Evolutionary conservation across 2,329 filamentous ascomycete genomes (phyloP), one percentile per base, ranked within the genome.

Genomic region (Calonectria multiphialidica): DNA sequence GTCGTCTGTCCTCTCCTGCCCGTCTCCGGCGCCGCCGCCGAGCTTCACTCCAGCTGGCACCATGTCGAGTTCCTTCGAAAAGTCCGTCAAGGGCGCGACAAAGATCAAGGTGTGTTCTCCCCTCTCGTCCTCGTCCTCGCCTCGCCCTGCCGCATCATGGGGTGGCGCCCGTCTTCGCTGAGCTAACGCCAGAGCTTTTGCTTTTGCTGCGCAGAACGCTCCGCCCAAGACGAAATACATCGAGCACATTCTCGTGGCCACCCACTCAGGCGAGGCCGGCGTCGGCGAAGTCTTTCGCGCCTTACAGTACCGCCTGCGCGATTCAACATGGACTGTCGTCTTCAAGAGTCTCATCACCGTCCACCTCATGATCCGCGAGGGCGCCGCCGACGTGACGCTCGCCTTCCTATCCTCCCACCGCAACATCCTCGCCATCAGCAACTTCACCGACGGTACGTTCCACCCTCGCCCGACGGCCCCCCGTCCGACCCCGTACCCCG

Each of bases 181-280:
- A 69, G 67, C 73, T 74, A 70, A 72, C 61, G 53, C 23, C 45
- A 35, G 21, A 25, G 50, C 37, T 59, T 55, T 59, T 59, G 33
- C 21, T 59, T 59, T n/a, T 23, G 4, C 25, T 66, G 49, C 64
- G 18, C 59, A 97, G 95, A 94, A 96, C 85, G 97, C 97, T 77
- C 95, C 97, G 74, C 97, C 97, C 64, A 99, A 99, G 87, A 97
- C 96, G 69, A 99, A 99, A 86, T 99, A 98, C 87, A 97, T 99
- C 87, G 97, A 99, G 84, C 95, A 98, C 83, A 98, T 99, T 82
- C 90, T 99, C 70, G 90, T 98, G 77, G 96, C 97, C 75, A 99
- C 97, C 44, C 95, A 98, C 85, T 93, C 95, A 25, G 97, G 96
- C 78, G 97, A 99, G 85, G 94, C 95, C 66, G 97, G 96, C 77